Base-by-base conservation (phyloP, 306 rosid genomes). In the Echinosophora koreensis region DNA sequence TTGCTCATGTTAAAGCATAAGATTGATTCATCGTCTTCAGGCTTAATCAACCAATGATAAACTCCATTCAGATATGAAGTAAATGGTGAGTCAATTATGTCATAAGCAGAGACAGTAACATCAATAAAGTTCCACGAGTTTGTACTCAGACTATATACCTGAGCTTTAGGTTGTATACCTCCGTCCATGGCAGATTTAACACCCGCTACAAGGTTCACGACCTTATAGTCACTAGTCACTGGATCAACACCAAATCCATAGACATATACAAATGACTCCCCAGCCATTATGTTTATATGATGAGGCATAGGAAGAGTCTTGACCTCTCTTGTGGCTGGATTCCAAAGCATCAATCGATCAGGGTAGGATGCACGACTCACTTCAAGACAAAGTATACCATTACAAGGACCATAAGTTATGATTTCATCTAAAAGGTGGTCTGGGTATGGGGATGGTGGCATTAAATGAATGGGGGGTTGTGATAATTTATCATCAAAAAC, bases 221-320 rank as follows among this genome's bases (percentile, higher is more conserved):
- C 61, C 69, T 67, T 77, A 39, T 30, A 77, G 13, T 57, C 55
- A 28, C 44, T 57, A 16, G 69, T 32, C 5, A 14, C 7, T 5
- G 69, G 27, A 77, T 42, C 61, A 35, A 46, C 10, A 12, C 81
- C 59, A 39, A 66, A 77, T 1, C 81, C 74, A 42, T 41, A 50
- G 2, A 30, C 70, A 14, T 16, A 3, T 1, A 0, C 2, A 8
- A 32, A 46, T 1, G 3, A 15, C 0, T 15, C 44, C 22, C 3
- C 12, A 0, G 0, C 0, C 0, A 7, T 1, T 11, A 10, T 13
- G 9, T 49, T 13, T 4, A 4, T 1, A 0, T 35, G 2, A 17
- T 10, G 22, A 28, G 81, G 68, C 3, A 14, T 10, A 15, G 74
- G 67, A 30, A 66, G 74, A 12, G 28, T 14, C 67, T 66, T 66